These are phyloP conservation scores for Hortaea sp. DNA, from an alignment of 2,329 filamentous ascomycete species.

Conservation along the genomic window DNA sequence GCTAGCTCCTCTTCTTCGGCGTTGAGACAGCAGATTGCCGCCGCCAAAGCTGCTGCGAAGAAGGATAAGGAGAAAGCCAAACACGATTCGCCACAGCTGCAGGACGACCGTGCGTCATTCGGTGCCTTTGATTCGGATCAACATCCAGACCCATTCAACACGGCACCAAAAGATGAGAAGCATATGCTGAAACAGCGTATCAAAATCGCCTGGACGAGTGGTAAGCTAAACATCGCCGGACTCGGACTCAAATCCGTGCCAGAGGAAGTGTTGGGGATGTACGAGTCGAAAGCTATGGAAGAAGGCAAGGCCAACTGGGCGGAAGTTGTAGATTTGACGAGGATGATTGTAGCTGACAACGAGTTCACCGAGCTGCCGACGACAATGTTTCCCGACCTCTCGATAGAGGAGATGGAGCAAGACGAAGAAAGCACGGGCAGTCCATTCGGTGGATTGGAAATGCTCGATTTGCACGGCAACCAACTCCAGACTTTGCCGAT, in stretches of 20 bases:
- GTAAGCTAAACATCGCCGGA: slow-evolving; percentile 78
- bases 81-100: slow-evolving; percentile 8
- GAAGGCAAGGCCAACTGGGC: slow-evolving; percentile 66
- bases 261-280: slow-evolving; percentile 78
- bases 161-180: slow-evolving; percentile 48
- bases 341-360: slow-evolving; percentile 82
- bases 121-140: slow-evolving; percentile 11
- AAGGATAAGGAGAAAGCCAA: slow-evolving; percentile 19
- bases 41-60: slow-evolving; percentile 67
- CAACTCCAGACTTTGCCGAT: slow-evolving; percentile 59
- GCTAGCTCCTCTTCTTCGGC: slow-evolving; percentile 57
- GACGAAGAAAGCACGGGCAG: slow-evolving; percentile 59
- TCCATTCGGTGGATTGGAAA: slow-evolving; percentile 74
- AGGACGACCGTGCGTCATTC: background rate
- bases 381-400: slow-evolving; percentile 64
- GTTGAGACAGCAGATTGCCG: slow-evolving; percentile 82
- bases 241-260: slow-evolving; percentile 73
- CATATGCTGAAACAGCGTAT: slow-evolving; percentile 66
- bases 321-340: slow-evolving; percentile 77
- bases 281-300: slow-evolving; percentile 62
- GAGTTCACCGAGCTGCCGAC: slow-evolving; percentile 68
- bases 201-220: slow-evolving; percentile 61
- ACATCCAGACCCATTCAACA: slow-evolving; percentile 60
- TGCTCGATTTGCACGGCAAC: slow-evolving; percentile 80
- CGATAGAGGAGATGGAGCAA: slow-evolving; percentile 43